phyloP scores from a whole-genome alignment of 2,329 filamentous ascomycete species.

The Phaeosphaeria sp. region DNA sequence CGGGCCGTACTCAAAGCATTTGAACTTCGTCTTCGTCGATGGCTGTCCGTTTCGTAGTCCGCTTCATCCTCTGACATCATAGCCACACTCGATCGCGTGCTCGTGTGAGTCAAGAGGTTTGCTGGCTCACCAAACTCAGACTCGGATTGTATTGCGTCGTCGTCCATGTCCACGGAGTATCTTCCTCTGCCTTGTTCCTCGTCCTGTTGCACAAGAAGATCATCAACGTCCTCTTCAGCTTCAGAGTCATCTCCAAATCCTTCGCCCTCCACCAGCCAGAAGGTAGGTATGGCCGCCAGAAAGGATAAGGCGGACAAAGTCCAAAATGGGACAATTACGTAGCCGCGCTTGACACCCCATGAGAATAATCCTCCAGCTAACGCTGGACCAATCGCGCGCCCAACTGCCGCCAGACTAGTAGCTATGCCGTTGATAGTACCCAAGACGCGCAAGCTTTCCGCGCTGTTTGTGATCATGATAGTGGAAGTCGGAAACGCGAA shows the following conservation, averaged over 20 bases:
- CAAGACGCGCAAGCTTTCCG: slow-evolving; percentile 74
- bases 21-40: slow-evolving; percentile 19
- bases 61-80: slow-evolving; percentile 32
- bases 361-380: slow-evolving; percentile 75
- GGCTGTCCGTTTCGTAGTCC: slow-evolving; percentile 12
- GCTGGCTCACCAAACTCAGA: slow-evolving; percentile 48
- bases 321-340: slow-evolving; percentile 83
- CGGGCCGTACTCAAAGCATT: slow-evolving; percentile 18
- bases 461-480: slow-evolving; percentile 89
- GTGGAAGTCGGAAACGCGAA: slow-evolving; percentile 89
- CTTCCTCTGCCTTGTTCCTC: slow-evolving; percentile 17
- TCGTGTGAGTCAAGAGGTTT: slow-evolving; percentile 43
- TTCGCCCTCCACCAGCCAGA: slow-evolving; percentile 75
- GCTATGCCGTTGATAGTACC: slow-evolving; percentile 92
- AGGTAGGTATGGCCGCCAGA: slow-evolving; percentile 73
- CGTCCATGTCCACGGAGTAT: slow-evolving; percentile 4
- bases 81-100: slow-evolving; percentile 34
- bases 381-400: slow-evolving; percentile 79
- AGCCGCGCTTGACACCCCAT: slow-evolving; percentile 75
- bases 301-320: slow-evolving; percentile 69
- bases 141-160: slow-evolving; percentile 36
- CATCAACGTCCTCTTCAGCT: slow-evolving; percentile 43
- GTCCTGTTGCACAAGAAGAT: slow-evolving; percentile 14
- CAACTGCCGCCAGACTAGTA: slow-evolving; percentile 80
- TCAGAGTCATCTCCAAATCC: slow-evolving; percentile 61